Evolutionary conservation across 2,329 filamentous ascomycete genomes (phyloP), one percentile per base, ranked within the genome.

Genomic region (Sclerotinia minor): DNA sequence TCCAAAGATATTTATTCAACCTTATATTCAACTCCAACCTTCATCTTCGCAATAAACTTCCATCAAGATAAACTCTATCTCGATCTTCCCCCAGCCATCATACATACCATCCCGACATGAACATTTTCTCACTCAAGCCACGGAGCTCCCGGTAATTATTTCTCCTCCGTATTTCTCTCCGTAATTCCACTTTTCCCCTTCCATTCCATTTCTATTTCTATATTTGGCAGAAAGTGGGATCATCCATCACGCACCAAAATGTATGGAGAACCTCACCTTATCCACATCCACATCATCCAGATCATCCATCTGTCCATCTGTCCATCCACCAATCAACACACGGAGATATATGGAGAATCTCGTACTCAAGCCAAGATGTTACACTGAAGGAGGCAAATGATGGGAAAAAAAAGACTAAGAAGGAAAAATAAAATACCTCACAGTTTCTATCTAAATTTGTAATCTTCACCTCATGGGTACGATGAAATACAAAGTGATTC

Each of bases 341-440:
- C 32, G 0, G 17, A 2, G 4, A 57, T 17, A 57, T 24, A 57
- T 57, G 54, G 54, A 19, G 21, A 17, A 41, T 24, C 54, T 57
- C 54, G 54, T 57, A 57, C 54, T 57, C 54, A 9, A 17, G 38
- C 38, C 38, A n/a, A 57, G 6, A 41, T 19, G 29, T 47, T n/a
- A n/a, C 21, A 55, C 32, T 24, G 32, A 55, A 35, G 53, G 53
- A 55, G 53, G 53, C 53, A 38, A 38, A 55, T 38, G 24, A 24
- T 55, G 52, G 21, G 32, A 29, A 35, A 21, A 8, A n/a, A 54
- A 6, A 7, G 5, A 32, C 26, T 38, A 13, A 38, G 35, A n/a
- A n/a, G 8, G 11, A 11, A 38, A 38, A 9, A 38, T 35, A 35
- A 38, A 38, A 38, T 38, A 38, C 35, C 35, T 38, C 32, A 35